These are phyloP conservation scores for Albophoma yamanashiensis DNA, from an alignment of 2,329 filamentous ascomycete genomes.

Conservation along the genomic window DNA sequence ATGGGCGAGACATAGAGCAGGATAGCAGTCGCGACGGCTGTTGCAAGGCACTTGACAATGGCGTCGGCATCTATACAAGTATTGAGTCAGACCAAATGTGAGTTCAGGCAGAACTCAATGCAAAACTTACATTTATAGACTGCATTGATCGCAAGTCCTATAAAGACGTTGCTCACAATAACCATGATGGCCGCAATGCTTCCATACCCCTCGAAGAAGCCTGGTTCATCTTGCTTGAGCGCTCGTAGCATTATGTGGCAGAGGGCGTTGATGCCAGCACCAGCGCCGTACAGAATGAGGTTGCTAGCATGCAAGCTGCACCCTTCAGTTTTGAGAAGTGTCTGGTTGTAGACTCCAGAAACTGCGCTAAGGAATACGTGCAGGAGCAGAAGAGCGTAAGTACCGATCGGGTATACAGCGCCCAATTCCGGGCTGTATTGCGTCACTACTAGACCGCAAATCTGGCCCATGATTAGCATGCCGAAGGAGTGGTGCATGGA, in stretches of 20 bases:
- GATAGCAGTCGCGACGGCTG: not conserved
- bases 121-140: not conserved
- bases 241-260: not conserved
- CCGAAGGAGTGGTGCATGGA: not conserved
- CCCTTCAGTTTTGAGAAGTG: not conserved
- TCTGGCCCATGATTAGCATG: not conserved
- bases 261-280: not conserved
- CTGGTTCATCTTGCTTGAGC: not conserved
- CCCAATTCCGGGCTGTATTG: not conserved
- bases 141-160: not conserved
- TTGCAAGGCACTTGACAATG: not conserved
- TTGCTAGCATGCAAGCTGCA: not conserved
- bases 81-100: not conserved
- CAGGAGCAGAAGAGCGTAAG: not conserved
- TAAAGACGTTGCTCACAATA: not conserved
- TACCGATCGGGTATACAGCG: not conserved
- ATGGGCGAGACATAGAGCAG: not conserved
- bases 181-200: not conserved
- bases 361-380: not conserved
- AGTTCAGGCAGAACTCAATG: not conserved
- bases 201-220: not conserved
- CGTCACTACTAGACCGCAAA: not conserved
- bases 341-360: not conserved
- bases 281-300: not conserved
- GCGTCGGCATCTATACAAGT: not conserved